These are phyloP conservation scores for Candolleomyces eurysporus DNA, from an alignment of 768 basidiomycete genomes.

Conservation along the genomic window DNA sequence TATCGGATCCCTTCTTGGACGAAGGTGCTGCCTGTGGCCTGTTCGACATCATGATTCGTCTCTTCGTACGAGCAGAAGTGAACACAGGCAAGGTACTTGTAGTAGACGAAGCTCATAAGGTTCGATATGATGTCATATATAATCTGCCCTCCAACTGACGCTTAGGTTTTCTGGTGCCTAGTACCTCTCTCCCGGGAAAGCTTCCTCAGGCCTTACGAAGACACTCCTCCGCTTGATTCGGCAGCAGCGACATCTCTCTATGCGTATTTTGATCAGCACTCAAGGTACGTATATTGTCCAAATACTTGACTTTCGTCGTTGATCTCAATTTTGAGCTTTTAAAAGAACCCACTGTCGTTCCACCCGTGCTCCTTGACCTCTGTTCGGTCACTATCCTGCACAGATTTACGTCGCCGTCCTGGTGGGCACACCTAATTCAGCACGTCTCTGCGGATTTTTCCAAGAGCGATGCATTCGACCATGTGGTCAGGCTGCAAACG, in stretches of 20 bases:
- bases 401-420: conserved; percentile 71
- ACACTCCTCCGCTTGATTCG: conserved; percentile 58
- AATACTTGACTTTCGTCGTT: not conserved
- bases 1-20: conserved; percentile 75
- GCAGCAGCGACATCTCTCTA: conserved; percentile 69
- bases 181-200: conserved; percentile 54
- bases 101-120: conserved; percentile 78
- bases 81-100: conserved; percentile 66
- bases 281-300: conserved; percentile 45
- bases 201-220: conserved; percentile 53
- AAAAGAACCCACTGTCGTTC: conserved; percentile 71
- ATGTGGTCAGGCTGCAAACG: conserved; percentile 66
- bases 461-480: conserved; percentile 58
- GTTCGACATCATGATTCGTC: conserved; percentile 65
- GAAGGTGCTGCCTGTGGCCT: conserved; percentile 62
- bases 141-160: not conserved
- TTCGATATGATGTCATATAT: conserved; percentile 17
- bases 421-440: conserved; percentile 69
- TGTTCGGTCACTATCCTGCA: conserved; percentile 67
- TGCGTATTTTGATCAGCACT: conserved; percentile 72
- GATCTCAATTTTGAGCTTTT: not conserved
- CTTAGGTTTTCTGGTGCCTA: conserved; percentile 20
- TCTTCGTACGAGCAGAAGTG: conserved; percentile 61
- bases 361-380: conserved; percentile 63
- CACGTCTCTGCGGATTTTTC: conserved; percentile 68